Percentiles rank a stretch among this genome's conserved stretches.
phyloP scores from a whole-genome alignment of 73 alveolate genomes.

The Tetrahymena malaccensis region DNA sequence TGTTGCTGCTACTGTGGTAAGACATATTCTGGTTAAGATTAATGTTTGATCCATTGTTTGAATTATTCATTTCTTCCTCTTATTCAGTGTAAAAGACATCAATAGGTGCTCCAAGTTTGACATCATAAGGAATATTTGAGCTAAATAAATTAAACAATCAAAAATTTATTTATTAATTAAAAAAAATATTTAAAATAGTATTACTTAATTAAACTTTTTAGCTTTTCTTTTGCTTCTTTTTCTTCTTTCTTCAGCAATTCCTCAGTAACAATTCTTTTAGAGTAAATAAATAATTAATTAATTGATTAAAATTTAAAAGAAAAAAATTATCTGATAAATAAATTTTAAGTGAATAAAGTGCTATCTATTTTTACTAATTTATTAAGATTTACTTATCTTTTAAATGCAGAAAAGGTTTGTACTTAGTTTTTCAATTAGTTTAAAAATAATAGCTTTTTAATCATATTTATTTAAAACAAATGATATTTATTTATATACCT shows the following conservation, averaged over 20 bases:
- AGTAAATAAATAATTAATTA: not conserved
- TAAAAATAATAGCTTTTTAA: no score
- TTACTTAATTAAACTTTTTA: not conserved
- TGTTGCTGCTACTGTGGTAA: not conserved
- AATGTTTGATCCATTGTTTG: not conserved
- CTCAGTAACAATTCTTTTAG: not conserved
- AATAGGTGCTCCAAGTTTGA: not conserved
- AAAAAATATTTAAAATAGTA: not conserved
- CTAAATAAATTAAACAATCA: not conserved
- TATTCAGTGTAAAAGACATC: not conserved
- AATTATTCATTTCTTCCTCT: not conserved
- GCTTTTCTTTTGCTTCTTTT: not conserved
- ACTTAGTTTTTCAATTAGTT: no score
- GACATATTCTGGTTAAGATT: not conserved
- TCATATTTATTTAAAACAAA: not conserved
- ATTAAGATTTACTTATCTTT: no score
- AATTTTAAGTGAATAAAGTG: no score
- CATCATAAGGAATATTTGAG: not conserved
- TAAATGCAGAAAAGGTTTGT: no score
- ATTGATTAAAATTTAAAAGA: no score
- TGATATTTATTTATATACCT: not conserved
- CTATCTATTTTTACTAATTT: no score
- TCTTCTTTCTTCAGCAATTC: not conserved
- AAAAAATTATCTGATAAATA: no score
- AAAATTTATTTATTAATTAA: no score